Percentiles rank a stretch among this genome's conserved stretches.
These are phyloP conservation scores for Coemansia sp. DNA, from an alignment of 192 early-diverging fungal species.

Conservation along the genomic window DNA sequence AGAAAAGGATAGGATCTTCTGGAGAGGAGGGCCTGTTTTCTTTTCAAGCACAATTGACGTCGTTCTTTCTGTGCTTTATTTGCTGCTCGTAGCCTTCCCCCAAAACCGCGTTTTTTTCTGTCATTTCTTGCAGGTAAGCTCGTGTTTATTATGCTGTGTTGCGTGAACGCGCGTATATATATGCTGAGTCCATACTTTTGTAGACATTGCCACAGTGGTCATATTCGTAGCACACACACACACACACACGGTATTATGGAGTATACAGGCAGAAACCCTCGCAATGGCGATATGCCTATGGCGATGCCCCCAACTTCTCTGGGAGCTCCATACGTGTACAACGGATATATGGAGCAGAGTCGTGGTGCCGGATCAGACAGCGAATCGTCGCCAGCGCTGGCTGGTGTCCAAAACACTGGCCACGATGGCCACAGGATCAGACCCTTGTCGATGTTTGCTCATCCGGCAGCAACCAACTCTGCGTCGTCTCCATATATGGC, in stretches of 20 bases:
- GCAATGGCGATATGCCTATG: conserved; percentile 32
- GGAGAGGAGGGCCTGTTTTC: too few species aligned
- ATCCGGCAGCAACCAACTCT: background rate
- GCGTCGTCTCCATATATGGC: conserved; percentile 8
- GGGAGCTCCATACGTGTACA: conserved; percentile 24
- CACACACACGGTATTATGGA: conserved; percentile 17
- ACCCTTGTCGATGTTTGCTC: conserved; percentile 25
- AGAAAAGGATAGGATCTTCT: too few species aligned
- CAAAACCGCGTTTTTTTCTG: too few species aligned
- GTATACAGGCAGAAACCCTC: conserved; percentile 14
- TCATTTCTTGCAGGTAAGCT: too few species aligned
- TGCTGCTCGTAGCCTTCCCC: too few species aligned
- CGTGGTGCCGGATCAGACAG: conserved; percentile 3
- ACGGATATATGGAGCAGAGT: conserved; percentile 24
- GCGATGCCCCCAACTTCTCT: conserved; percentile 13
- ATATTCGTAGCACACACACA: background rate
- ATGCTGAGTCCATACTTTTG: too few species aligned
- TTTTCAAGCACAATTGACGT: too few species aligned
- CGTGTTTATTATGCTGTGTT: too few species aligned
- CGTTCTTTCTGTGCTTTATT: too few species aligned
- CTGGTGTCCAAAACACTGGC: conserved; percentile 19
- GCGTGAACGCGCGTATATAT: too few species aligned
- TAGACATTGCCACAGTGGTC: too few species aligned
- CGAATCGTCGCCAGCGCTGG: conserved; percentile 8
- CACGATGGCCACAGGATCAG: conserved; percentile 14